phyloP scores from a whole-genome alignment of 768 basidiomycete species.

The Phlebiopsis flavidoalba region DNA sequence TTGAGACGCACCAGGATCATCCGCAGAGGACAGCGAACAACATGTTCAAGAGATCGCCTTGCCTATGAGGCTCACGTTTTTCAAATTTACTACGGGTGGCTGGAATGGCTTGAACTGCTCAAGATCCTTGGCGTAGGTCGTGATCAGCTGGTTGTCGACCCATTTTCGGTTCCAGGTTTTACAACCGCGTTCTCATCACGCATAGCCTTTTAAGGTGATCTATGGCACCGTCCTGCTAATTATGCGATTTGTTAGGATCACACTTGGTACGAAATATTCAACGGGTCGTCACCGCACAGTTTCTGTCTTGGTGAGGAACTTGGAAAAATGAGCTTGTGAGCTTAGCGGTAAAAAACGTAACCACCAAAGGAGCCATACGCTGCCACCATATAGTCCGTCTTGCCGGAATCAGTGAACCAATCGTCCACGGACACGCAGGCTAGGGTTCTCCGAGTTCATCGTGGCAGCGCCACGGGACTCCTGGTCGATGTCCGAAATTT shows the following conservation, averaged over 20 bases:
- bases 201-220: background rate
- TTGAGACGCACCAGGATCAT: background rate
- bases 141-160: background rate
- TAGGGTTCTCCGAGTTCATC: background rate
- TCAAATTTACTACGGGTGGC: too few relatives aligned
- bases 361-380: too few relatives aligned
- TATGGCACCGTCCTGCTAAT: background rate
- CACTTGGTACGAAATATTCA: too few relatives aligned
- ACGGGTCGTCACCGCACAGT: too few relatives aligned
- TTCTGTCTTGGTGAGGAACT: background rate
- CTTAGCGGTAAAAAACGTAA: too few relatives aligned
- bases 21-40: background rate
- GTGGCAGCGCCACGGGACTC: background rate
- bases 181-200: background rate
- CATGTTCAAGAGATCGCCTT: background rate
- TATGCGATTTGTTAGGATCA: too few relatives aligned
- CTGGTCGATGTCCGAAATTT: background rate
- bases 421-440: background rate
- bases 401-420: too few relatives aligned
- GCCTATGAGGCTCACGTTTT: background rate
- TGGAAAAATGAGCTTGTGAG: too few relatives aligned
- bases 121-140: background rate
- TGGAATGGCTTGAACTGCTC: background rate
- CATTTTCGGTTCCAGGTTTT: too few relatives aligned
- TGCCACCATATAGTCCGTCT: too few relatives aligned